A percentile compares a stretch with the other conserved stretches of the same genome.
These are phyloP conservation scores for Cystobasidium onofrii DNA, from an alignment of 768 basidiomycete species.

Conservation along the genomic window DNA sequence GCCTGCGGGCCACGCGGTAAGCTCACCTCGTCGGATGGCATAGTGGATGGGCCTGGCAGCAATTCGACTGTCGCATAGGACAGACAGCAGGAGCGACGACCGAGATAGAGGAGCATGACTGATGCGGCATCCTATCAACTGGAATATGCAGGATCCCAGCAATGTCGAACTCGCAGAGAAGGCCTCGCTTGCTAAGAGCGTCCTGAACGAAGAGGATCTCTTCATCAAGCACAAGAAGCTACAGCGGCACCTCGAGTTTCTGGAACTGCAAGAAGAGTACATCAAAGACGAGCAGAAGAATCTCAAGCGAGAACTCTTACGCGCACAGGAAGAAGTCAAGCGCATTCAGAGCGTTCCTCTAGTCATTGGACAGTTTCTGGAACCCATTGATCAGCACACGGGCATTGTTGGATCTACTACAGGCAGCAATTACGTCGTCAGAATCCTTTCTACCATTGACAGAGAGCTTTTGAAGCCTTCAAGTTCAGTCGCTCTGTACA, in stretches of 20 bases:
- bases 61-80: too few species aligned
- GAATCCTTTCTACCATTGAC: conserved; percentile 92
- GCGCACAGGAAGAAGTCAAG: conserved; percentile 98
- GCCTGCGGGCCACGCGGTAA: background rate
- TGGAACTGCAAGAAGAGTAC: conserved; percentile 80
- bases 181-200: conserved; percentile 5
- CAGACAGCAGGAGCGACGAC: too few species aligned
- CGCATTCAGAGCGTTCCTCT: conserved; percentile 97
- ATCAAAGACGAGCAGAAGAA: conserved; percentile 99
- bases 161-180: conserved; percentile 25
- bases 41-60: too few species aligned
- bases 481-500: conserved; percentile 93
- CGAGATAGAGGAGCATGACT: background rate
- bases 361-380: conserved; percentile 98
- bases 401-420: conserved; percentile 97
- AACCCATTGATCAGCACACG: conserved; percentile 94
- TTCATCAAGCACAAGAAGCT: conserved; percentile 98
- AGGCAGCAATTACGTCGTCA: conserved; percentile 94
- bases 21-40: background rate
- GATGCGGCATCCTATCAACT: background rate
- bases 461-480: conserved; percentile 94
- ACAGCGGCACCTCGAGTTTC: conserved; percentile 85
- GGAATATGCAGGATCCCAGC: background rate
- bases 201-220: conserved; percentile 58
- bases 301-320: conserved; percentile 91